These are phyloP conservation scores for Karstenula rhodostoma DNA, from an alignment of 2,329 filamentous ascomycete genomes.

Conservation along the genomic window DNA sequence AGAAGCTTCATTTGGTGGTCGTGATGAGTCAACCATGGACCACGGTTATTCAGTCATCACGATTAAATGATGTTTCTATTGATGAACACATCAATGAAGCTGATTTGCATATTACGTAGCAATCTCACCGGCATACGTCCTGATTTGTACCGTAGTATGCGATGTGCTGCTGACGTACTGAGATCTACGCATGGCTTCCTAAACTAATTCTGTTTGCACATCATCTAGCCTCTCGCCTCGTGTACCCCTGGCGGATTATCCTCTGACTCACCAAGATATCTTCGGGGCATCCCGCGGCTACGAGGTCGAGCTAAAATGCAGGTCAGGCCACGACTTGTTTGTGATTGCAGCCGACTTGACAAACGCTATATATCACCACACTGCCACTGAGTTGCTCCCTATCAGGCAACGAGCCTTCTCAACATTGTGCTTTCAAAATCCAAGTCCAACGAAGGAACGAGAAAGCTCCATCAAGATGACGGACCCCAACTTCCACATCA, in stretches of 20 bases:
- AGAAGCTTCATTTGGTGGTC: no score
- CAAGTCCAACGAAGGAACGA: not conserved
- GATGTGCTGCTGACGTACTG: not conserved
- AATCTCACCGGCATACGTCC: not conserved
- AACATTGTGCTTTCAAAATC: not conserved
- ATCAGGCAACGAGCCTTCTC: not conserved
- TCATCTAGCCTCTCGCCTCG: not conserved
- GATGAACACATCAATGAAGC: no score
- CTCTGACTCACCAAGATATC: not conserved
- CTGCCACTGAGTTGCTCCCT: not conserved
- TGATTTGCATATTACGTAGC: no score
- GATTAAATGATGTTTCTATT: no score
- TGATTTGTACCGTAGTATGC: not conserved
- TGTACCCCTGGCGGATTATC: not conserved
- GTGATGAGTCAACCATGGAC: no score
- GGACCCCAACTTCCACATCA: conserved; percentile 72
- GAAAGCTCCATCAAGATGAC: conserved; percentile 41
- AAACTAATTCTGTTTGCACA: not conserved
- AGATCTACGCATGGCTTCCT: not conserved
- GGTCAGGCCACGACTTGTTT: not conserved
- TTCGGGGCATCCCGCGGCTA: not conserved
- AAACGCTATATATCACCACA: not conserved
- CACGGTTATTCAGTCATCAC: no score
- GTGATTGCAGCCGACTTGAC: not conserved
- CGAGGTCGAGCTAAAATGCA: not conserved